A percentile compares a stretch with the other conserved stretches of the same genome.
These are phyloP conservation scores for Candida sp. DNA, from an alignment of 1,139 yeast species.

Conservation along the genomic window DNA sequence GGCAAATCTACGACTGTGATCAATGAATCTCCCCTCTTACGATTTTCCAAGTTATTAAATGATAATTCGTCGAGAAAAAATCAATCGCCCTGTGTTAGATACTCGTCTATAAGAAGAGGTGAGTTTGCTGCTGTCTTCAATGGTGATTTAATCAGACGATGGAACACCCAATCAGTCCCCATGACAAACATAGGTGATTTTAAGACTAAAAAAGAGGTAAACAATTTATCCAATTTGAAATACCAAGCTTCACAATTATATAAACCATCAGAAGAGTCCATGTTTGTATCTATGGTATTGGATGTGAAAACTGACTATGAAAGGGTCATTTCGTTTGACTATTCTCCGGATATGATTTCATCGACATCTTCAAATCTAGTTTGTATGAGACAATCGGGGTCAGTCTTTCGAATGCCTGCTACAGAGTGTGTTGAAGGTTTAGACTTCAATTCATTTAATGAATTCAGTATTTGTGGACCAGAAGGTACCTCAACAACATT, in stretches of 20 bases:
- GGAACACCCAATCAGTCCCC: constrained; percentile 73
- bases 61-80: constrained; percentile 61
- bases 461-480: constrained; percentile 64
- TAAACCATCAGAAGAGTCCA: constrained; percentile 43
- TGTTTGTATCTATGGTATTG: constrained; percentile 73
- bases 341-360: constrained; percentile 53
- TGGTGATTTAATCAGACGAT: constrained; percentile 75
- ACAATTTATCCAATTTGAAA: constrained; percentile 25
- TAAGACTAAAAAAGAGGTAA: constrained; percentile 10
- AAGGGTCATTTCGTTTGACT: constrained; percentile 82
- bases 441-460: constrained; percentile 69
- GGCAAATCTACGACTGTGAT: constrained; percentile 18
- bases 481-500: constrained; percentile 50
- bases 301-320: constrained; percentile 78
- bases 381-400: constrained; percentile 89
- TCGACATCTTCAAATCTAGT: constrained; percentile 56
- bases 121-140: constrained; percentile 81
- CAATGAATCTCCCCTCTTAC: constrained; percentile 58
- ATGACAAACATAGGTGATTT: constrained; percentile 14
- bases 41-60: constrained; percentile 63
- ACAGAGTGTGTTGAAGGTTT: constrained; percentile 64
- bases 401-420: constrained; percentile 77
- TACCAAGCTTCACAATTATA: constrained; percentile 34
- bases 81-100: constrained; percentile 65
- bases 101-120: constrained; percentile 63